These are phyloP conservation scores for Mycena floridula DNA, from an alignment of 768 basidiomycete species.

Conservation along the genomic window DNA sequence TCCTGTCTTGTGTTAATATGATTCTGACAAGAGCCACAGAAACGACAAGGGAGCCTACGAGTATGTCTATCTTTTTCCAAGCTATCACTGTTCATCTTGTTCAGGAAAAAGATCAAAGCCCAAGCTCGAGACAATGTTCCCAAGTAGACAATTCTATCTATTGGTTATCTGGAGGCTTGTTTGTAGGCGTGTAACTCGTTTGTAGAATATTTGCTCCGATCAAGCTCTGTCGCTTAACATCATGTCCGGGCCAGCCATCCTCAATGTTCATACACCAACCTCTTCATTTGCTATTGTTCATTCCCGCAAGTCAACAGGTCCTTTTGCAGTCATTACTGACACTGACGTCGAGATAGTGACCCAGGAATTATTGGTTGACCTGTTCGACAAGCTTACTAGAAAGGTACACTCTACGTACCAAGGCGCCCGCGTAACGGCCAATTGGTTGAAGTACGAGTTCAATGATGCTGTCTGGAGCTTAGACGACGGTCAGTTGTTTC, in stretches of 20 bases:
- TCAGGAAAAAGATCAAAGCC: constrained; percentile 69
- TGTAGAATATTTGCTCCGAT: not conserved
- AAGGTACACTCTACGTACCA: constrained; percentile 56
- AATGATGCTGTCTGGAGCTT: constrained; percentile 76
- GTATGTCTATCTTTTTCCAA: constrained; percentile 36
- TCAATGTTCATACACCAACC: constrained; percentile 73
- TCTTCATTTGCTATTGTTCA: constrained; percentile 73
- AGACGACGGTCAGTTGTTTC: constrained; percentile 67
- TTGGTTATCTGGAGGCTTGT: too few species aligned
- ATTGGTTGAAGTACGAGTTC: constrained; percentile 87
- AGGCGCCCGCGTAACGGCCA: constrained; percentile 59
- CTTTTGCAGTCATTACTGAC: not conserved
- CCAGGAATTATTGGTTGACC: constrained; percentile 54
- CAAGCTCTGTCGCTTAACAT: constrained; percentile 6
- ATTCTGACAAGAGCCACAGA: constrained; percentile 49
- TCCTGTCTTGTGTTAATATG: constrained; percentile 7
- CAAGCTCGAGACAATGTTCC: constrained; percentile 91
- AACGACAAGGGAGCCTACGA: constrained; percentile 94
- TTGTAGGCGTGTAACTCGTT: too few species aligned
- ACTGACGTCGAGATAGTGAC: constrained; percentile 40
- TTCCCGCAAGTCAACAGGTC: constrained; percentile 45
- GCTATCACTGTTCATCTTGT: not conserved
- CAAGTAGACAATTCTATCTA: constrained; percentile 52
- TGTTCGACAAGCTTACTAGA: constrained; percentile 67
- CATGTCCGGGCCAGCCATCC: constrained; percentile 36